These are phyloP conservation scores for Theobroma grandiflorum DNA, from an alignment of 441 rosid species.

Conservation along the genomic window DNA sequence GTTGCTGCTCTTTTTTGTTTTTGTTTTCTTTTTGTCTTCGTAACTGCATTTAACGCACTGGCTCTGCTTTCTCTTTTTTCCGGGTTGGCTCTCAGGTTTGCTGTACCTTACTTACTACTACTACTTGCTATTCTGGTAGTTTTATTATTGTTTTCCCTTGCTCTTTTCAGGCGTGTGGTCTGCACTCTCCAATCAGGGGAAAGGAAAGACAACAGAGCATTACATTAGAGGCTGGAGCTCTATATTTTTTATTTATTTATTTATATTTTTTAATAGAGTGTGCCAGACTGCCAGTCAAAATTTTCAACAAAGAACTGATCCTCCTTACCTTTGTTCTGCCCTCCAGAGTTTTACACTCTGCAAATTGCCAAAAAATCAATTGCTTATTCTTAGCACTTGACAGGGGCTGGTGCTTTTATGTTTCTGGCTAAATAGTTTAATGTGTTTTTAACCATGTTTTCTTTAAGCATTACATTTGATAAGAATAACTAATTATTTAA, in stretches of 20 bases:
- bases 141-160: not conserved
- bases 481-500: not conserved
- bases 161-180: not conserved
- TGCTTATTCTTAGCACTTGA: not conserved
- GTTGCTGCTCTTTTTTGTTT: conserved; percentile 11
- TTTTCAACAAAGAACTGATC: not conserved
- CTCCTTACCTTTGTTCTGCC: not conserved
- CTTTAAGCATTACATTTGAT: not conserved
- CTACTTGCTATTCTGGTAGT: not conserved
- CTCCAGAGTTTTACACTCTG: not conserved
- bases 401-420: not conserved
- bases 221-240: not conserved
- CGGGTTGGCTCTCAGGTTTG: not conserved
- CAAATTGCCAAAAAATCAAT: not conserved
- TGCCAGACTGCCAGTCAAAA: conserved; percentile 4
- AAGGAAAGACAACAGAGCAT: not conserved
- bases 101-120: not conserved
- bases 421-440: not conserved
- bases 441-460: not conserved
- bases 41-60: not conserved
- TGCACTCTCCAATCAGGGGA: conserved; percentile 5
- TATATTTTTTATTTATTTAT: too few relatives aligned
- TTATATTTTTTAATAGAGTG: not conserved
- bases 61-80: not conserved
- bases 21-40: not conserved